phyloP scores from a whole-genome alignment of 495 filamentous ascomycete genomes.

The Penicillium lagena region DNA sequence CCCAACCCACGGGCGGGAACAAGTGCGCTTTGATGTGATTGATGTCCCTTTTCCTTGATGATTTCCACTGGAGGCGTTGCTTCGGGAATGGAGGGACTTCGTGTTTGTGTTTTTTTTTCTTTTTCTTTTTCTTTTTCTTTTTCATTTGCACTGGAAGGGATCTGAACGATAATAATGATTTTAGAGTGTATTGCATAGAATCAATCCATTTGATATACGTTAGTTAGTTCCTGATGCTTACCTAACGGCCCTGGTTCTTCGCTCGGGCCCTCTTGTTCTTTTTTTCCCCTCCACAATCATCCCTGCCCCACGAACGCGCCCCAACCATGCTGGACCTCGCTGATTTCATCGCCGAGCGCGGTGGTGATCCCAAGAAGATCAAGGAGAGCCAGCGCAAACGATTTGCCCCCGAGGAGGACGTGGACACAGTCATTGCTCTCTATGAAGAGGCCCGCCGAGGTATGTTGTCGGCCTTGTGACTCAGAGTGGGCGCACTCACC shows the following conservation, averaged over 20 bases:
- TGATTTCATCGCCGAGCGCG: constrained; percentile 79
- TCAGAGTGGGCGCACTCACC: constrained; percentile 1
- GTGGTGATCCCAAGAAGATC: constrained; percentile 83
- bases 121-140: no score
- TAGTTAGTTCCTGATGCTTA: no score
- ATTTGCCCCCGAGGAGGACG: constrained; percentile 68
- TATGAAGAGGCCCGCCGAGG: constrained; percentile 83
- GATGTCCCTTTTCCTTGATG: background rate
- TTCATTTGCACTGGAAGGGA: no score
- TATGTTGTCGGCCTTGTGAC: constrained; percentile 20
- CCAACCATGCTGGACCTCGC: constrained; percentile 67
- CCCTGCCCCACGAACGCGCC: background rate
- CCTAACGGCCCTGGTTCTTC: no score
- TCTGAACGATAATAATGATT: no score
- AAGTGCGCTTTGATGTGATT: constrained; percentile 82
- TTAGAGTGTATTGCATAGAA: no score
- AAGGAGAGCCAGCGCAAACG: constrained; percentile 82
- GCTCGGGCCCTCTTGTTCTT: no score
- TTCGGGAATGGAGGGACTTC: background rate
- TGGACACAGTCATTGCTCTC: constrained; percentile 84
- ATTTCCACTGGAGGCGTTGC: no score
- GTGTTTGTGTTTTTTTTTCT: background rate
- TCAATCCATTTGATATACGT: background rate
- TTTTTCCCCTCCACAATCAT: no score
- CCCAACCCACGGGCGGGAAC: constrained; percentile 66